Percentiles rank a stretch among this genome's conserved stretches.
Evolutionary conservation across 345 rosid species (phyloP).

Genomic region (Hypericum androsaemum): DNA sequence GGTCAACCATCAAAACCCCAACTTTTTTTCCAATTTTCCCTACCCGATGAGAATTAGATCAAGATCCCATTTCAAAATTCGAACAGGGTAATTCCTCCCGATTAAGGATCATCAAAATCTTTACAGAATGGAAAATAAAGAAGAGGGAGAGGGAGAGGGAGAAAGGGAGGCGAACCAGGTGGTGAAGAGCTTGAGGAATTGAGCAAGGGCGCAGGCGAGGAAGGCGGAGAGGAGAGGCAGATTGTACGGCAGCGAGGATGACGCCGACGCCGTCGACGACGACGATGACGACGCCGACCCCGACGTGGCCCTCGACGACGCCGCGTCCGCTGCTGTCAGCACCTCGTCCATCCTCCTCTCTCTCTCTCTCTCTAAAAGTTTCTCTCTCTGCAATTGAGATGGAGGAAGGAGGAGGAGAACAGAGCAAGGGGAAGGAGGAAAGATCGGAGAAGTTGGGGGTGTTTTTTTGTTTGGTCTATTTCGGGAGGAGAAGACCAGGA

Average conservation of each 20-base stretch:
- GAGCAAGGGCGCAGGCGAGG: constrained; percentile 87
- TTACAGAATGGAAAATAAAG: neutral
- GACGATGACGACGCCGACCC: constrained; percentile 16
- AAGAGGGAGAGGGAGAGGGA: neutral
- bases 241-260: constrained; percentile 38
- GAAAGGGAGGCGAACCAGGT: constrained; percentile 51
- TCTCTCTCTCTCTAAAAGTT: neutral
- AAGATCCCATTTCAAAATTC: no score
- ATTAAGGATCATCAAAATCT: no score
- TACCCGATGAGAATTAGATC: no score
- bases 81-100: no score
- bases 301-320: constrained; percentile 30
- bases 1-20: no score
- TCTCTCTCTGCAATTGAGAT: neutral
- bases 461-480: no score
- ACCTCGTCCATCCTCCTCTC: constrained; percentile 44
- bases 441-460: no score
- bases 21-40: no score
- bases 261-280: constrained; percentile 23
- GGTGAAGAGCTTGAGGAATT: constrained; percentile 92
- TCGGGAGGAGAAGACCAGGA: no score
- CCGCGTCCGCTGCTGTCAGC: constrained; percentile 44
- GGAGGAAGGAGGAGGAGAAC: no score
- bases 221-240: constrained; percentile 80
- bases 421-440: no score